Percentiles rank a stretch among this genome's conserved stretches.
These are phyloP conservation scores for Neurospora sp. DNA, from an alignment of 495 filamentous ascomycete species.

Conservation along the genomic window DNA sequence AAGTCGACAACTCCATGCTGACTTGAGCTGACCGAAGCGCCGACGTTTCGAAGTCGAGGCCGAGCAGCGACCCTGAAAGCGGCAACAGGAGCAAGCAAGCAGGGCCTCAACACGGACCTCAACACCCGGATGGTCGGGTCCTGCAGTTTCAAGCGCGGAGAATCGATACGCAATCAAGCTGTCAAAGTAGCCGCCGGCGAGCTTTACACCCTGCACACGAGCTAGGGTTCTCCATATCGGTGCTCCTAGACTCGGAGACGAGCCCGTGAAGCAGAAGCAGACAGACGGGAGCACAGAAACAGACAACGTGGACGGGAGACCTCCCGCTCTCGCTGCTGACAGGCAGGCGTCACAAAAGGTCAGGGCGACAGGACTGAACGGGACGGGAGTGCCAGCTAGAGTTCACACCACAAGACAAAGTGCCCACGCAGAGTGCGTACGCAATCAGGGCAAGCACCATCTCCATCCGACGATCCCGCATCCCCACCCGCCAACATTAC, in stretches of 20 bases:
- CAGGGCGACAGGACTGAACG: not conserved
- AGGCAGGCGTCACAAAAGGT: not conserved
- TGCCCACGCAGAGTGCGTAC: not conserved
- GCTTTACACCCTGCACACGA: not conserved
- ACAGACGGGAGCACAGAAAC: not conserved
- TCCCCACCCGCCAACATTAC: not conserved
- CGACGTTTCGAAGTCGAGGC: not conserved
- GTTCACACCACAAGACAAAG: not conserved
- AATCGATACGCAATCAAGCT: not conserved
- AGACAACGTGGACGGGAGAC: not conserved
- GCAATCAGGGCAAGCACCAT: not conserved
- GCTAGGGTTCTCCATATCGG: not conserved
- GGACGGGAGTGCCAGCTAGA: not conserved
- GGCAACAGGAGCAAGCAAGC: not conserved
- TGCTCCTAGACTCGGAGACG: not conserved
- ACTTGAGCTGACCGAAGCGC: not conserved
- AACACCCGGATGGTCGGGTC: not conserved
- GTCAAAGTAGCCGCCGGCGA: not conserved
- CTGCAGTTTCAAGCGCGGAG: not conserved
- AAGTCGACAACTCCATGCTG: not conserved
- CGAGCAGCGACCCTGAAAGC: not conserved
- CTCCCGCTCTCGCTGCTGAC: not conserved
- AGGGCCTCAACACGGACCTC: not conserved
- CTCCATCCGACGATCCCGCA: not conserved
- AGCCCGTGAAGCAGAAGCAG: not conserved